A percentile compares a stretch with the other conserved stretches of the same genome.
These are phyloP conservation scores for Funneliformis caledonium DNA, from an alignment of 371 early-diverging fungal genomes.

Conservation along the genomic window DNA sequence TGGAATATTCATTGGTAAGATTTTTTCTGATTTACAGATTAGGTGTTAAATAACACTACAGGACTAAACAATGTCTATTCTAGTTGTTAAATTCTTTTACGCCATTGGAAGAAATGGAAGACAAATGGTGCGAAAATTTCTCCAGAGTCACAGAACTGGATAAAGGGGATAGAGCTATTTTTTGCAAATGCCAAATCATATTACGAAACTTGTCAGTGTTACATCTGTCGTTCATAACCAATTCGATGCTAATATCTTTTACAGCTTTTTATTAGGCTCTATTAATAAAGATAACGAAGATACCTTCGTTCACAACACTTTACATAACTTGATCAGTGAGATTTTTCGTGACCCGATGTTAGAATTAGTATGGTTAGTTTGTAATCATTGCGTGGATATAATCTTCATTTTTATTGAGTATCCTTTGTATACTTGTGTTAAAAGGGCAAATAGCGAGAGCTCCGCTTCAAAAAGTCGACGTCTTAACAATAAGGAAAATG, in stretches of 20 bases:
- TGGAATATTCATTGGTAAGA: slow-evolving; percentile 17
- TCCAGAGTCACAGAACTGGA: slow-evolving; percentile 8
- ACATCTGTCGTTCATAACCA: not conserved
- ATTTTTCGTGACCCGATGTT: not conserved
- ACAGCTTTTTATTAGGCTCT: not conserved
- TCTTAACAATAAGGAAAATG: not conserved
- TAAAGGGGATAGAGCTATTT: slow-evolving; percentile 1
- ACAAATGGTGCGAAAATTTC: slow-evolving; percentile 21
- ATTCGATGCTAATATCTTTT: slow-evolving; percentile 14
- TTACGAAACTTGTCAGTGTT: slow-evolving; percentile 26
- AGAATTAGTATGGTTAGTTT: slow-evolving; percentile 13
- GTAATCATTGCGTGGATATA: slow-evolving; percentile 11
- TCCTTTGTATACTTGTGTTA: slow-evolving; percentile 4
- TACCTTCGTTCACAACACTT: not conserved
- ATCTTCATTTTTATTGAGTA: slow-evolving; percentile 11
- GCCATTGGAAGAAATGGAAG: not conserved
- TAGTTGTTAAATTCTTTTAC: slow-evolving; percentile 21
- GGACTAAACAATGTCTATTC: slow-evolving; percentile 3
- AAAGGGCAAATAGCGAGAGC: slow-evolving; percentile 35
- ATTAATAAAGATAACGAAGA: not conserved
- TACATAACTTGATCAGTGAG: not conserved
- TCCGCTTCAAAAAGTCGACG: not conserved
- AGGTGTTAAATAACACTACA: not conserved
- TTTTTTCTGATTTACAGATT: slow-evolving; percentile 10
- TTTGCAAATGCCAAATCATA: slow-evolving; percentile 18